phyloP scores from a whole-genome alignment of 2,329 filamentous ascomycete genomes.

The Ceratocystiopsis sp. region DNA sequence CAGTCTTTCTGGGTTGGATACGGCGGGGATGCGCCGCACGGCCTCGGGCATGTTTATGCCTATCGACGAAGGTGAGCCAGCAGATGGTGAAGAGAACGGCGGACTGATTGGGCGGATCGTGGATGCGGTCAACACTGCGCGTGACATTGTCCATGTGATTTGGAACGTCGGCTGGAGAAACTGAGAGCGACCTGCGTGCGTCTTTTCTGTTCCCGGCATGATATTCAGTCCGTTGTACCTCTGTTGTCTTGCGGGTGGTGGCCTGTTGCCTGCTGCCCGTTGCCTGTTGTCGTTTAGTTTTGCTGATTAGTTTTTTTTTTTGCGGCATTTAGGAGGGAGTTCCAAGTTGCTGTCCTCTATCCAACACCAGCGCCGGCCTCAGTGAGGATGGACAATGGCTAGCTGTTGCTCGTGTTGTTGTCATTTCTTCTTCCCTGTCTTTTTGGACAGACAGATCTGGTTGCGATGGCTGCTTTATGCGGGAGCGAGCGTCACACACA shows the following conservation, averaged over 20 bases:
- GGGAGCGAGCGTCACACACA: background rate
- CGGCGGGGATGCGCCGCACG: constrained; percentile 55
- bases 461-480: background rate
- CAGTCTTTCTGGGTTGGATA: constrained; percentile 29
- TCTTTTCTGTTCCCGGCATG: background rate
- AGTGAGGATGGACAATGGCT: constrained; percentile 1
- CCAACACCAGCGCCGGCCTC: constrained; percentile 4
- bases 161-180: constrained; percentile 54
- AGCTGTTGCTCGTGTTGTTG: background rate
- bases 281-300: background rate
- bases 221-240: no score
- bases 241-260: background rate
- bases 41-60: constrained; percentile 87
- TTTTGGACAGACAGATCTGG: no score
- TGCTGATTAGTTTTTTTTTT: constrained; percentile 8
- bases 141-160: constrained; percentile 53
- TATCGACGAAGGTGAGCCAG: constrained; percentile 54
- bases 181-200: constrained; percentile 12
- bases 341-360: constrained; percentile 8
- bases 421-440: no score
- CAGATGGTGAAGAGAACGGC: constrained; percentile 29
- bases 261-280: background rate
- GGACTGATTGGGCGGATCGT: constrained; percentile 64
- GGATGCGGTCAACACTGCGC: constrained; percentile 60
- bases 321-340: constrained; percentile 8